Evolutionary conservation across 2,329 filamentous ascomycete genomes (phyloP).

Genomic region (Talaromyces rugulosus): DNA sequence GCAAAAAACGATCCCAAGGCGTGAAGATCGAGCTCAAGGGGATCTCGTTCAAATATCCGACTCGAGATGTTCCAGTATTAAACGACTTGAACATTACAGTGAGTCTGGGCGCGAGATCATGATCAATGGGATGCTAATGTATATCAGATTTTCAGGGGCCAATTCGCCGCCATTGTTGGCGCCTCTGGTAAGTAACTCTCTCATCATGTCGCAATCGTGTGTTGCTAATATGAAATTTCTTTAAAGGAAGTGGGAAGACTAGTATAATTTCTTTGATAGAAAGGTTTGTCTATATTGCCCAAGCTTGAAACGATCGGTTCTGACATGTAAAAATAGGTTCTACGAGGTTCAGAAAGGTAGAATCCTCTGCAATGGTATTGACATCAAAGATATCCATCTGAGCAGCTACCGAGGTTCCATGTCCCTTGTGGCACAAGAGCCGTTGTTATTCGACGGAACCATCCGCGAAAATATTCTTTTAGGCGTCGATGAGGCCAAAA

Average conservation of each 20-base stretch:
- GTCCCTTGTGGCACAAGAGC: conserved; percentile 41
- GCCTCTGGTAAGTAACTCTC: conserved; percentile 26
- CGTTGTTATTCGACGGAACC: conserved; percentile 41
- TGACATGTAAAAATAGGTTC: conserved; percentile 44
- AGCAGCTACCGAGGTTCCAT: conserved; percentile 72
- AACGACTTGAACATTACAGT: conserved; percentile 17
- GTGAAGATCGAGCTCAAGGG: conserved; percentile 23
- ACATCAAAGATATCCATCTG: conserved; percentile 71
- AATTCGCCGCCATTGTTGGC: conserved; percentile 67
- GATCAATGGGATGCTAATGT: neutral
- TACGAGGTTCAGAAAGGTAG: conserved; percentile 67
- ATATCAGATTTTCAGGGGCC: conserved; percentile 49
- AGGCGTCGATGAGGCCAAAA: conserved; percentile 61
- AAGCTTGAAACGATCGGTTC: neutral
- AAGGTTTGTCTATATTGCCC: conserved; percentile 5
- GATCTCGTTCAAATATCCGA: conserved; percentile 35
- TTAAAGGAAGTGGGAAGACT: conserved; percentile 44
- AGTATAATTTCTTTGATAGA: conserved; percentile 28
- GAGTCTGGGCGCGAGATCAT: conserved; percentile 34
- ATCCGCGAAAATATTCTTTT: conserved; percentile 47
- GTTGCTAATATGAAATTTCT: neutral
- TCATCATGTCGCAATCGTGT: neutral
- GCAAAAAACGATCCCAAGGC: neutral
- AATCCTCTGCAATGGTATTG: conserved; percentile 70
- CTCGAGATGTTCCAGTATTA: conserved; percentile 27